Evolutionary conservation across 768 basidiomycete species (phyloP), one percentile per base, ranked within the genome.

Genomic region (Polyporus arcularius): DNA sequence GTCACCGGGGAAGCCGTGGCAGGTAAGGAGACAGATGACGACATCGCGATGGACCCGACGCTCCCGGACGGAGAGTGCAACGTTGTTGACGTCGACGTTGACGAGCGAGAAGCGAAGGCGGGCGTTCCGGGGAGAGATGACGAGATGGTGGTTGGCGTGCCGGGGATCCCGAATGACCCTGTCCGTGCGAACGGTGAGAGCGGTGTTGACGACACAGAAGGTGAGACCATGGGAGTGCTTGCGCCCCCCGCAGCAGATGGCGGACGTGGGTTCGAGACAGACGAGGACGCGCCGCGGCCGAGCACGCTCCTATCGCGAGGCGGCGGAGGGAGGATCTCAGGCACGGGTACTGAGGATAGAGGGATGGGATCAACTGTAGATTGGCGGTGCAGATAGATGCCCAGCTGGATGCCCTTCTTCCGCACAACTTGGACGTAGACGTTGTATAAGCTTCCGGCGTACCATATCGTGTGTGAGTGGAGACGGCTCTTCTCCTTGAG

Each of bases 301-400:
- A 54, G 28, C n/a, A 51, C 26, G 52, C 58, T 32, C 39, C 57
- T 50, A 9, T 62, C 62, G 18, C 63, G 60, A 4, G 62, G 42
- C 15, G 57, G 46, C 5, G 60, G 4, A 18, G 57, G 47, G 4
- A 52, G 41, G 16, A 53, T 38, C 6, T 50, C 49, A 4, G 57
- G 15, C 1, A 60, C 53, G 10, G 87, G 88, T 1, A 81, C 76
- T 39, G 90, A 91, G n/a, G 85, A 73, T 0, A 81, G 75, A n/a
- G 93, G 92, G 38, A 94, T 81, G 8, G 88, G 83, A 64, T 95
- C 93, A 31, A 92, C 81, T 56, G 79, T 87, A 21, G 88, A 89
- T 72, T 96, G 94, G 8, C 95, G 82, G 70, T 95, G 92, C 2
- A 96, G 80, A 68, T 96, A 96, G 32, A 96, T 85, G 1, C 95